Evolutionary conservation across 768 basidiomycete species (phyloP), one percentile per base, ranked within the genome.

Genomic region (Xerocomellus amylosporus): DNA sequence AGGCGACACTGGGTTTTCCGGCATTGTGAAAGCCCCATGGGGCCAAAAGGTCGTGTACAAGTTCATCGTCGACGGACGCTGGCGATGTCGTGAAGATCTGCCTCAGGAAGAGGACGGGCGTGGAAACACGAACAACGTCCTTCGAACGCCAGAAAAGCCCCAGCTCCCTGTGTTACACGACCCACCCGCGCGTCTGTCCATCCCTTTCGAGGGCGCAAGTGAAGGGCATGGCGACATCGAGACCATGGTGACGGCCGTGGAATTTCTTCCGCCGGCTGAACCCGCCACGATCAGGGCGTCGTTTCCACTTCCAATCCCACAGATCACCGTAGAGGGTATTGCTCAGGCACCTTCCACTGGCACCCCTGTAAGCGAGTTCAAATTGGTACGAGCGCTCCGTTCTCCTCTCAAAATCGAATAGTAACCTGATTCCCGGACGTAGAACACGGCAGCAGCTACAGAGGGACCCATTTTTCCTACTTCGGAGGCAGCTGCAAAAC

Each of bases 21-120:
- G 77, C 20, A 75, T 70, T 5, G 72, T 80, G 22, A 64, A 71
- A 46, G 73, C 90, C 30, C 85, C 86, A 1, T 89, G 81, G 81
- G 81, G 75, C 44, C 65, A 79, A 46, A 86, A 82, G 62, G 73
- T 88, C 53, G 63, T 74, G 8, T 93, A 87, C 81, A 93, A 93
- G 71, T 93, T 83, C 66, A 75, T 91, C 66, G 88, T 92, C 49
- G 90, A 93, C 65, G 85, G 84, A 34, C 62, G 70, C 55, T 92
- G 88, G 89, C 61, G 73, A 45, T 75, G 77, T 44, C 75, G 77
- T 44, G 75, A 78, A 34, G 76, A 77, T 55, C 76, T 77, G 53
- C 83, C 85, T 7, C 82, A 81, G 49, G 87, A 88, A 69, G 64
- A 71, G 1, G 88, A 91, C 62, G 66, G 69, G 9, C 71, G 73